Evolutionary conservation across 495 filamentous ascomycete genomes (phyloP).

Genomic region (Neurospora hispaniola): DNA sequence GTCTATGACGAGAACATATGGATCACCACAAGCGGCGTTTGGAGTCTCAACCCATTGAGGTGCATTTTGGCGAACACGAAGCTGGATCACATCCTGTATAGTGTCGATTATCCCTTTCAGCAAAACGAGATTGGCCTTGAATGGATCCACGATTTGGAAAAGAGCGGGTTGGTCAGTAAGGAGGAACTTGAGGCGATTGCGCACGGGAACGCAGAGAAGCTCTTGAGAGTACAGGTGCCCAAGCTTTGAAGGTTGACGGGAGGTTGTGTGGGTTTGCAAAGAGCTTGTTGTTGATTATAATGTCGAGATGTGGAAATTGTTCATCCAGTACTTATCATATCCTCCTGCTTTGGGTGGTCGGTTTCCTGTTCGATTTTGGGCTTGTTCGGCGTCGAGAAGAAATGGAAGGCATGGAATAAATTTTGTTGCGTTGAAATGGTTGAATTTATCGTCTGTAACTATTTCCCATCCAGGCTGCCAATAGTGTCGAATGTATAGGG

Average conservation of each 20-base stretch:
- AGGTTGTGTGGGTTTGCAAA: not conserved
- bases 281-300: not conserved
- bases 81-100: slow-evolving; percentile 44
- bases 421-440: too few species aligned
- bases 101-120: slow-evolving; percentile 50
- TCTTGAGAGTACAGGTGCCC: slow-evolving; percentile 26
- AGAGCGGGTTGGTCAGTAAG: slow-evolving; percentile 39
- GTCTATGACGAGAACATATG: slow-evolving; percentile 53
- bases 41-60: slow-evolving; percentile 44
- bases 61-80: slow-evolving; percentile 39
- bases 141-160: slow-evolving; percentile 39
- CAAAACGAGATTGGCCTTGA: slow-evolving; percentile 31
- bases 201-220: slow-evolving; percentile 43
- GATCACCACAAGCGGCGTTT: slow-evolving; percentile 55
- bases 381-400: too few species aligned
- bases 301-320: not conserved
- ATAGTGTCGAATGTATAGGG: not conserved
- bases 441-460: too few species aligned
- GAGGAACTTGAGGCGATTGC: slow-evolving; percentile 44
- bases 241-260: not conserved
- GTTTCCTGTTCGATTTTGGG: too few species aligned
- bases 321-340: too few species aligned
- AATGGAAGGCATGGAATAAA: too few species aligned
- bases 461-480: too few species aligned
- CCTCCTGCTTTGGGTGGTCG: too few species aligned